Conservation (phyloP, 805 yeast genomes). For the Kluyveromyces siamensis region DNA sequence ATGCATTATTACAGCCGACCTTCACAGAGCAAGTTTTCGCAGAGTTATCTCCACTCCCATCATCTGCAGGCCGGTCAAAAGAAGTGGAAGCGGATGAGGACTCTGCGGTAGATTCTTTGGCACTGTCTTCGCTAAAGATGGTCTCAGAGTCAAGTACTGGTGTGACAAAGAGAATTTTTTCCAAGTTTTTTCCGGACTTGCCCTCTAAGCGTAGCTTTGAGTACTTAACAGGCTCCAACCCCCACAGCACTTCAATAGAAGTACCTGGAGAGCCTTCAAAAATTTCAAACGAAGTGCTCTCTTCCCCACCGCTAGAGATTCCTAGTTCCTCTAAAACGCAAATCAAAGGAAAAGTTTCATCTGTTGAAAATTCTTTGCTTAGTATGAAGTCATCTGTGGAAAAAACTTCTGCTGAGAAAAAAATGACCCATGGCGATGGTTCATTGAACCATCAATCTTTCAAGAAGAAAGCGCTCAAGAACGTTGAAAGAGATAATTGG, state of each 20-base stretch:
- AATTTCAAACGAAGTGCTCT: neutral
- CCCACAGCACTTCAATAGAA: too few species aligned
- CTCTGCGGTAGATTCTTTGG: conserved; percentile 10
- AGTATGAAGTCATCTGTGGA: neutral
- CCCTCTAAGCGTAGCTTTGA: neutral
- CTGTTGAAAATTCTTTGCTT: neutral
- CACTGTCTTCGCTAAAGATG: conserved; percentile 21
- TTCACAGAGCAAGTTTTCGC: neutral
- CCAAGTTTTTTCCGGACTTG: conserved; percentile 13
- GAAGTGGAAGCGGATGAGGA: neutral
- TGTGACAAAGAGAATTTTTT: conserved; percentile 17
- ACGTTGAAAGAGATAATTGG: conserved; percentile 34
- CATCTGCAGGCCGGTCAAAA: neutral
- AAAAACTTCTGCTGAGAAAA: neutral
- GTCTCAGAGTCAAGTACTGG: conserved; percentile 15
- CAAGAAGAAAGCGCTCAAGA: neutral
- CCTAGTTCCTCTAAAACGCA: neutral
- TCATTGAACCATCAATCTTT: neutral
- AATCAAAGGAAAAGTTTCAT: neutral
- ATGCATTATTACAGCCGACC: conserved; percentile 5
- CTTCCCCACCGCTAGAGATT: neutral
- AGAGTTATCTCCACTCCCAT: neutral
- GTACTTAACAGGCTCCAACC: neutral
- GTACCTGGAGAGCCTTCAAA: neutral
- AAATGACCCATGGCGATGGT: neutral